Conservation (phyloP, 768 basidiomycete species). For the Pholiota conissans region DNA sequence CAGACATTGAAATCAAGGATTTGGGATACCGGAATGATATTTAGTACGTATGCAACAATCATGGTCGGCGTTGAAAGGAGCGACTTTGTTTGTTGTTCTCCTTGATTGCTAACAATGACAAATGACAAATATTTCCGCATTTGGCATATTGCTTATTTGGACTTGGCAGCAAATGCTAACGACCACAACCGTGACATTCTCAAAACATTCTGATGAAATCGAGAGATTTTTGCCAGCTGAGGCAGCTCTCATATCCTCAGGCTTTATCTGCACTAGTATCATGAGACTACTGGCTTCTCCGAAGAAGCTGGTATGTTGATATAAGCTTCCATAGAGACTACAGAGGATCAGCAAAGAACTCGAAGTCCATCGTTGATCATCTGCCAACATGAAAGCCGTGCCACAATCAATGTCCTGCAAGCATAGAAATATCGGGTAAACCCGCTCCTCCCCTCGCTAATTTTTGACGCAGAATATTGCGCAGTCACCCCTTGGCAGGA, state of each 20-base stretch:
- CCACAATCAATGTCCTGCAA: background rate
- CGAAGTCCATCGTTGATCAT: background rate
- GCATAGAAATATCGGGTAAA: background rate
- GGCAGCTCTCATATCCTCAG: background rate
- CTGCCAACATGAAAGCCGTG: background rate
- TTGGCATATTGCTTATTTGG: background rate
- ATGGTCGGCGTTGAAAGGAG: no score
- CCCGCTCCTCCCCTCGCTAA: background rate
- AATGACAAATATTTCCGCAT: slow-evolving; percentile 15
- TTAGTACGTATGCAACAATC: no score
- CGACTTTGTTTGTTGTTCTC: background rate
- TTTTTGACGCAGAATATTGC: background rate
- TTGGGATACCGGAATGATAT: no score
- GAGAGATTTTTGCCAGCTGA: background rate
- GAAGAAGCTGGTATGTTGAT: background rate
- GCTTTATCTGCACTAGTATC: background rate
- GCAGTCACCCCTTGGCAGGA: no score
- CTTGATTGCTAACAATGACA: slow-evolving; percentile 17
- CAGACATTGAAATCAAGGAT: slow-evolving; percentile 56
- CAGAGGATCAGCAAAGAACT: background rate
- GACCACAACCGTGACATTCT: no score
- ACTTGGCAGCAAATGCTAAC: no score
- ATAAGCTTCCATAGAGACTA: background rate
- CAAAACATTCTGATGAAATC: no score
- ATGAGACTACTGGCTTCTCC: background rate